Conservation (phyloP, 225 moss, liverwort and hornwort species). For the Asterella californica region DNA sequence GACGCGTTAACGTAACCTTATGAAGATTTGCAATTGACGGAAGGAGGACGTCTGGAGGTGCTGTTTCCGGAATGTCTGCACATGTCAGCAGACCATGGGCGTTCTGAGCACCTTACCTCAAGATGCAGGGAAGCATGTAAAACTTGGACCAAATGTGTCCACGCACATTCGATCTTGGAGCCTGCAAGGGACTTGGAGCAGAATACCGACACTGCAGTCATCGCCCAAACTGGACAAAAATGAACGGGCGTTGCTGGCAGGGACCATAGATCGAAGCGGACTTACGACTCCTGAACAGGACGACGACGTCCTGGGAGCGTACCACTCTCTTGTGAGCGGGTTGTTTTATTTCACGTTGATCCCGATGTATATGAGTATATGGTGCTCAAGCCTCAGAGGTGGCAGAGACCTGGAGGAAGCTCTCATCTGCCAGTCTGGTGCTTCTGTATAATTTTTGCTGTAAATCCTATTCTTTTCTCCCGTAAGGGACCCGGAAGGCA, state of each 20-base stretch:
- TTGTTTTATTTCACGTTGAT: neutral
- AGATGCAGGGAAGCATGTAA: neutral
- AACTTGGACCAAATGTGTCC: neutral
- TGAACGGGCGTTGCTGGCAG: neutral
- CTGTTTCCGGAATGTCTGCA: neutral
- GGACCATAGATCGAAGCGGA: no score
- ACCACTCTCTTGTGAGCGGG: no score
- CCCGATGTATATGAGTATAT: neutral
- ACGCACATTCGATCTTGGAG: neutral
- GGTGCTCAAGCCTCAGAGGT: neutral
- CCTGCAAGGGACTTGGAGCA: neutral
- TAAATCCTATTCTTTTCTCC: conserved; percentile 17
- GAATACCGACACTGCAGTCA: neutral
- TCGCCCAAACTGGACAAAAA: neutral
- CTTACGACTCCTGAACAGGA: neutral
- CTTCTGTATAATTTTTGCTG: conserved; percentile 12
- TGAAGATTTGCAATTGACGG: neutral
- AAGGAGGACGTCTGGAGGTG: neutral
- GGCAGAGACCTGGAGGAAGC: neutral
- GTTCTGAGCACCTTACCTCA: neutral
- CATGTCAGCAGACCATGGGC: neutral
- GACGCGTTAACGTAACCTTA: neutral
- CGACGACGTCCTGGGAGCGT: neutral
- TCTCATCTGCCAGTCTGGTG: neutral
- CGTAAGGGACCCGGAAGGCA: neutral